Evolutionary conservation across 1,139 yeast species (phyloP).

Genomic region (Diutina scorzettiae): DNA sequence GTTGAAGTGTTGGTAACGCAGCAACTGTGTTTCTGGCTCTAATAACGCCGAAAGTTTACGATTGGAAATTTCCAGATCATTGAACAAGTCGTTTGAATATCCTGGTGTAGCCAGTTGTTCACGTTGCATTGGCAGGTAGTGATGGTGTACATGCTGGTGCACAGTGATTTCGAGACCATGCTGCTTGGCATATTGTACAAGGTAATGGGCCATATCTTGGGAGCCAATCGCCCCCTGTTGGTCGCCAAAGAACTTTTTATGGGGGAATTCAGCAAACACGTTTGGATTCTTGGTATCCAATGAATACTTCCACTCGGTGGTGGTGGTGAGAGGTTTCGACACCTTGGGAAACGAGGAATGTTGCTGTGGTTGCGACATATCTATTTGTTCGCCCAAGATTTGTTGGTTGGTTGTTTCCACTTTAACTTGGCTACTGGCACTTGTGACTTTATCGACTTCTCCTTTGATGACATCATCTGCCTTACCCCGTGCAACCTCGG

Average conservation of each 20-base stretch:
- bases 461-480: conserved; percentile 27
- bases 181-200: conserved; percentile 51
- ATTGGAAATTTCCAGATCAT: not conserved
- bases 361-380: not conserved
- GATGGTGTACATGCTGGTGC: conserved; percentile 79
- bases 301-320: conserved; percentile 24
- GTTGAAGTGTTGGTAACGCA: conserved; percentile 59
- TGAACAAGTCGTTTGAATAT: conserved; percentile 4
- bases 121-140: conserved; percentile 29
- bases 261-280: conserved; percentile 9
- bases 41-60: conserved; percentile 8
- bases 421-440: not conserved
- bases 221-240: conserved; percentile 37
- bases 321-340: conserved; percentile 6
- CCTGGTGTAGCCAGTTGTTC: conserved; percentile 7
- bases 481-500: conserved; percentile 57
- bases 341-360: not conserved
- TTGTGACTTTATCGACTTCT: conserved; percentile 19
- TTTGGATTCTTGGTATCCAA: conserved; percentile 11
- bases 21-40: conserved; percentile 48
- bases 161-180: conserved; percentile 54
- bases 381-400: not conserved
- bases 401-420: not conserved
- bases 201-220: conserved; percentile 41
- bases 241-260: conserved; percentile 19